Base-by-base conservation (phyloP, 495 filamentous ascomycete genomes). In the Patellaria atrata region DNA sequence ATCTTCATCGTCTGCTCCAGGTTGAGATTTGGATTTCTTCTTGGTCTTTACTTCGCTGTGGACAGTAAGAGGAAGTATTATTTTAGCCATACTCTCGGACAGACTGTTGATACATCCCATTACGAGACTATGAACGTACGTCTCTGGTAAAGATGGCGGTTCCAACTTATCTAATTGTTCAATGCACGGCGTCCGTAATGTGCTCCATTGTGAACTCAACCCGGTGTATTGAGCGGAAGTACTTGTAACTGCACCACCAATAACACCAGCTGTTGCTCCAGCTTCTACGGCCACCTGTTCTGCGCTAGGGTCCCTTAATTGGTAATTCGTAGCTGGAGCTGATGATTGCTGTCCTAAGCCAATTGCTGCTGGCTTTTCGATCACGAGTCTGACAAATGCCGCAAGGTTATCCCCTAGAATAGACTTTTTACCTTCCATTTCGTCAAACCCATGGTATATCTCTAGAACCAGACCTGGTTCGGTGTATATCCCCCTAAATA, bases 111-210 rank as follows among this genome's bases (percentile, higher is more conserved):
- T 74, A 54, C 91, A 96, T 1, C 79, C 79, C 10, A 97, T 62
- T 5, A 83, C 82, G 11, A 97, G 65, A 45, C 77, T 79, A 56
- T 97, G 94, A 18, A 94, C 69, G 48, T 97, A 97, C 0, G 91
- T 91, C 33, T 94, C 85, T 1, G 89, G 89, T 25, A 89, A 68
- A 6, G 56, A 35, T 3, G 87, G 83, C 3, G 89, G 67, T 21
- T 96, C 87, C 2, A 72, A 65, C 53, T 97, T 97, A 58, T 97
- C 89, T 8, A 96, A 70, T 31, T 92, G 79, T 37, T 97, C 89
- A 24, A 96, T 79, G 52, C 85, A 96, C 16, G 86, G 76, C 13
- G 82, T 82, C 35, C 82, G 67, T 46, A 91, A 71, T 14, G 77
- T 66, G 60, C 91, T 96, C 86, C 84, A 94, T 46, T 86, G 77